phyloP scores from a whole-genome alignment of 192 early-diverging fungal genomes.

The Coemansia sp. region DNA sequence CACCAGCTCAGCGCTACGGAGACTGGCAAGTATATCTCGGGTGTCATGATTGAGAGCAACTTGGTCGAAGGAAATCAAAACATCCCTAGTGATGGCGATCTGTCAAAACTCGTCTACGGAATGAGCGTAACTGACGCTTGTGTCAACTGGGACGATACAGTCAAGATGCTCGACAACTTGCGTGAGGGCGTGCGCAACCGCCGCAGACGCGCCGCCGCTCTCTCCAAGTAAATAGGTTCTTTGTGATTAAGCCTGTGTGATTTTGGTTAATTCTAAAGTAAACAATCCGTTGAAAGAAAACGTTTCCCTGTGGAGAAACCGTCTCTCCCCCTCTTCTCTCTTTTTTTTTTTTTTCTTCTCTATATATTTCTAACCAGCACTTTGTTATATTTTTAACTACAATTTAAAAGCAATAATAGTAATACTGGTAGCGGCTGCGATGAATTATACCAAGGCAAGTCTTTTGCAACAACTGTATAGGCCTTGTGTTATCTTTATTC shows the following conservation, averaged over 20 bases:
- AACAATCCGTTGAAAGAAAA: slow-evolving; percentile 1
- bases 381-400: slow-evolving; percentile 7
- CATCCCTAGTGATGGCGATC: slow-evolving; percentile 73
- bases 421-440: slow-evolving; percentile 12
- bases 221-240: not conserved
- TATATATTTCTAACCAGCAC: slow-evolving; percentile 7
- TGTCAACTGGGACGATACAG: slow-evolving; percentile 89
- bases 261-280: not conserved
- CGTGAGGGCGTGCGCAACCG: slow-evolving; percentile 72
- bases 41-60: slow-evolving; percentile 96
- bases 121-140: slow-evolving; percentile 93
- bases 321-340: no score
- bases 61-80: slow-evolving; percentile 84
- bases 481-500: not conserved
- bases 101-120: slow-evolving; percentile 76
- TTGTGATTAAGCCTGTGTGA: slow-evolving; percentile 3
- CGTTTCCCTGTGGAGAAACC: slow-evolving; percentile 3
- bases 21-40: slow-evolving; percentile 76
- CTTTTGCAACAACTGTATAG: not conserved
- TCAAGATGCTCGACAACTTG: slow-evolving; percentile 71
- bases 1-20: slow-evolving; percentile 64
- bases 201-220: slow-evolving; percentile 50
- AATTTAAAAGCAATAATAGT: not conserved
- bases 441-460: slow-evolving; percentile 55
- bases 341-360: slow-evolving; percentile 15